phyloP scores from a whole-genome alignment of 805 yeast genomes.

The Candida khao-thaluensis region DNA sequence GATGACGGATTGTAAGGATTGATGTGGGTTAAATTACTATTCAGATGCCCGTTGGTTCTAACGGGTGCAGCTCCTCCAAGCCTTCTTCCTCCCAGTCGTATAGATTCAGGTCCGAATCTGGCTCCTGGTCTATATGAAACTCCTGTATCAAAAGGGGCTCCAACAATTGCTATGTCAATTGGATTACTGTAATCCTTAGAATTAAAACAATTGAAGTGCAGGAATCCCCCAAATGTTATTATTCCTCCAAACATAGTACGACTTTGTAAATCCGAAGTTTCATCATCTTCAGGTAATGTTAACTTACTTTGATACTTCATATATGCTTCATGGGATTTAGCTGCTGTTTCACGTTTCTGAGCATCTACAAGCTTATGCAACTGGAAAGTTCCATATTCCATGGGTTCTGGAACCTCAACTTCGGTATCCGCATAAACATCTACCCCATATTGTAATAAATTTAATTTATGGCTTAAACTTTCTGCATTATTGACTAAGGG shows the following conservation, averaged over 20 bases:
- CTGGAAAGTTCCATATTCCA: slow-evolving; percentile 3
- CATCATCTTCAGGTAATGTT: slow-evolving; percentile 34
- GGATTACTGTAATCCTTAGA: slow-evolving; percentile 3
- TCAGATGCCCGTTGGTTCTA: slow-evolving; percentile 40
- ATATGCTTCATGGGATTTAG: slow-evolving; percentile 14
- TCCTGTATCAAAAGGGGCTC: slow-evolving; percentile 61
- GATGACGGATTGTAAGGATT: slow-evolving; percentile 53
- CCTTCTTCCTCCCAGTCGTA: slow-evolving; percentile 48
- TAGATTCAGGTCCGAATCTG: slow-evolving; percentile 56
- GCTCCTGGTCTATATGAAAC: slow-evolving; percentile 58
- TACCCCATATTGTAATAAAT: slow-evolving; percentile 10
- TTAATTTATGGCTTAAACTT: slow-evolving; percentile 12
- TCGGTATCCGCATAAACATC: not conserved
- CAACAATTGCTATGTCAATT: slow-evolving; percentile 54
- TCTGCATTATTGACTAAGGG: slow-evolving; percentile 21
- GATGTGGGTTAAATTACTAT: slow-evolving; percentile 34
- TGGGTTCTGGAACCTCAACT: not conserved
- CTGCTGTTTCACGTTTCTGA: slow-evolving; percentile 1
- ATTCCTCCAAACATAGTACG: slow-evolving; percentile 47
- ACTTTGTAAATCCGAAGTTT: slow-evolving; percentile 28
- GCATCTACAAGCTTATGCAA: not conserved
- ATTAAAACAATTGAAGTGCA: slow-evolving; percentile 45
- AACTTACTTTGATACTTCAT: slow-evolving; percentile 19
- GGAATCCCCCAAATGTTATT: slow-evolving; percentile 52
- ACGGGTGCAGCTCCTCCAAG: slow-evolving; percentile 26